phyloP scores from a whole-genome alignment of 352 stramenopile genomes.

The Hyaloperonospora brassicae region DNA sequence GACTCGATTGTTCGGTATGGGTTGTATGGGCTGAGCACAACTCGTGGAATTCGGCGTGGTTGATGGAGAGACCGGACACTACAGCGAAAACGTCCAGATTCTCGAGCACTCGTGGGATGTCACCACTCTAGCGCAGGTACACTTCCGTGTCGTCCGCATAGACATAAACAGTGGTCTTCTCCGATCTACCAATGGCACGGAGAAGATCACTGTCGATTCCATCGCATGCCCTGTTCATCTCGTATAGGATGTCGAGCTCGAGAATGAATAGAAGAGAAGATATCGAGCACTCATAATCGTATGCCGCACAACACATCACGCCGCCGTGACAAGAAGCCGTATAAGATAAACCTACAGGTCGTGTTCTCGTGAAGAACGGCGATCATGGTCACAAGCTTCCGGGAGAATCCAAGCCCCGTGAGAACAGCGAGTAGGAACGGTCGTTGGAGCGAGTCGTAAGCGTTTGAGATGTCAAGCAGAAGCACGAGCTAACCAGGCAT shows the following conservation, averaged over 20 bases:
- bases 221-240: too few relatives aligned
- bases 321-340: background rate
- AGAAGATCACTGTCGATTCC: too few relatives aligned
- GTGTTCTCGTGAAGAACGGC: background rate
- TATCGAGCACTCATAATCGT: background rate
- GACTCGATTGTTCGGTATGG: background rate
- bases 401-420: background rate
- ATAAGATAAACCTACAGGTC: background rate
- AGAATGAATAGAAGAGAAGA: background rate
- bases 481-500: too few relatives aligned
- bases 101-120: background rate
- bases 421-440: background rate
- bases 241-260: background rate
- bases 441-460: background rate
- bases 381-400: background rate
- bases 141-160: too few relatives aligned
- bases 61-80: background rate
- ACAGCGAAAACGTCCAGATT: background rate
- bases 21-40: background rate
- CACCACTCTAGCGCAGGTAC: too few relatives aligned
- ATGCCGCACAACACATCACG: background rate
- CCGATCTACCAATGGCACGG: too few relatives aligned
- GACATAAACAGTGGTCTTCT: too few relatives aligned
- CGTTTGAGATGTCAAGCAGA: background rate
- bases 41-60: too few relatives aligned